A percentile compares a stretch with the other conserved stretches of the same genome.
These are phyloP conservation scores for Bertia moriformis DNA, from an alignment of 2,329 filamentous ascomycete species.

Conservation along the genomic window DNA sequence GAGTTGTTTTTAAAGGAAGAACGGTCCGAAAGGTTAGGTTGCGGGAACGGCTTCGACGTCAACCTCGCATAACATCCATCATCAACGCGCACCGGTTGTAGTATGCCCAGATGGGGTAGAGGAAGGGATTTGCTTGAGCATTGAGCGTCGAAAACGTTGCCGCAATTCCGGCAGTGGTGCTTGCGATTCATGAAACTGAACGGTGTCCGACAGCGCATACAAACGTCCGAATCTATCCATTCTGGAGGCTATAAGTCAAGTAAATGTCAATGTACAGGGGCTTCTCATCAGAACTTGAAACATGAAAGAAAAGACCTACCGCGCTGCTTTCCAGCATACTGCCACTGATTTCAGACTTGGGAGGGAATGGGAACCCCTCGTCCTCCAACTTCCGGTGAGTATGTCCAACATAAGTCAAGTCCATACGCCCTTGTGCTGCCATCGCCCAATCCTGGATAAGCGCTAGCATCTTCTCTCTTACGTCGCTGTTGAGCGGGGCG, in stretches of 20 bases:
- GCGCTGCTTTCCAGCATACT: constrained; percentile 97
- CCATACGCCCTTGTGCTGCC: constrained; percentile 71
- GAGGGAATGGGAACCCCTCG: constrained; percentile 82
- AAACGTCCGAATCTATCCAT: constrained; percentile 95
- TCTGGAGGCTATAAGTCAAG: constrained; percentile 76
- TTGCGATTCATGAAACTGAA: constrained; percentile 98
- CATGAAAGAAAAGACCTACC: constrained; percentile 50
- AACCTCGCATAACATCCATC: constrained; percentile 89
- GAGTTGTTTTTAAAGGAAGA: constrained; percentile 30
- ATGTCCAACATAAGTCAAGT: constrained; percentile 74
- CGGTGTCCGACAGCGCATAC: constrained; percentile 87
- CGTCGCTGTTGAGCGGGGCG: constrained; percentile 67
- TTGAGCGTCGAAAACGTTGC: constrained; percentile 90
- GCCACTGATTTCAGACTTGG: constrained; percentile 72
- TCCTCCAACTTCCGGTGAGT: constrained; percentile 70
- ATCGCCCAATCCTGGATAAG: constrained; percentile 86
- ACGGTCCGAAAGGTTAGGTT: background rate
- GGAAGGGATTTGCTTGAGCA: constrained; percentile 83
- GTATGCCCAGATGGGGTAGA: constrained; percentile 81
- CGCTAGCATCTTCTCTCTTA: constrained; percentile 80
- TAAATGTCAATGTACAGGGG: too few species aligned
- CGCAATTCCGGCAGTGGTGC: constrained; percentile 95
- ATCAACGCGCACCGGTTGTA: constrained; percentile 82
- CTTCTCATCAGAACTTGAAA: background rate
- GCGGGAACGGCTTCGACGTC: constrained; percentile 53